phyloP scores from a whole-genome alignment of 2,329 filamentous ascomycete genomes.

The Diplodia seriata region DNA sequence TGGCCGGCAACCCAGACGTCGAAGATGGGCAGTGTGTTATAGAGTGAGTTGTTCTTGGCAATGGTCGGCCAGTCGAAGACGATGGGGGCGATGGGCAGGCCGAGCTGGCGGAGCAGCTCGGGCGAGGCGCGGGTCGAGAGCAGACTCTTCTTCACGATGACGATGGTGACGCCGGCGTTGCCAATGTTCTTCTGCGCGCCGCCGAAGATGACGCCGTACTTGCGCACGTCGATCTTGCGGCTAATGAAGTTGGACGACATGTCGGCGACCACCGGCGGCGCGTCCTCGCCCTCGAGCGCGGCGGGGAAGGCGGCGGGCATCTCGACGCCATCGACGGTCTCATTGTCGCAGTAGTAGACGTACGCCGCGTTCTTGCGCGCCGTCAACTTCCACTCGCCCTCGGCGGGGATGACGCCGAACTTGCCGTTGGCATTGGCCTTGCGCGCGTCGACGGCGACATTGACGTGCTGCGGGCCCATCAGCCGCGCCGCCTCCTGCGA shows the following conservation, averaged over 20 bases:
- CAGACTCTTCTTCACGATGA: constrained; percentile 81
- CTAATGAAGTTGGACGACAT: constrained; percentile 96
- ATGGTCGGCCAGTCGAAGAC: constrained; percentile 84
- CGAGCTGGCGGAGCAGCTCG: constrained; percentile 73
- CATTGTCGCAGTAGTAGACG: constrained; percentile 92
- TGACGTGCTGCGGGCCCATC: constrained; percentile 78
- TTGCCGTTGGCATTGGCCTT: constrained; percentile 73
- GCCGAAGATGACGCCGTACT: constrained; percentile 85
- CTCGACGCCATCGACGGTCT: constrained; percentile 93
- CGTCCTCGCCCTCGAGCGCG: constrained; percentile 68
- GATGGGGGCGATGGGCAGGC: constrained; percentile 77
- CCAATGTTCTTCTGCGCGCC: constrained; percentile 96
- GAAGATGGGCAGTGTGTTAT: constrained; percentile 96
- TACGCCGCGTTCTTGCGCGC: constrained; percentile 69
- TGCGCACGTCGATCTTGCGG: constrained; percentile 74
- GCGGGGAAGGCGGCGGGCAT: constrained; percentile 74
- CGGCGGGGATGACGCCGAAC: constrained; percentile 82
- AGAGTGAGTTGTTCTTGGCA: constrained; percentile 91
- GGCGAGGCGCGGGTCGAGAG: constrained; percentile 67
- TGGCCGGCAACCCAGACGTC: constrained; percentile 91
- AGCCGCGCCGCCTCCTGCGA: constrained; percentile 81
- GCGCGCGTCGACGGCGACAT: constrained; percentile 73
- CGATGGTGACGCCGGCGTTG: constrained; percentile 82
- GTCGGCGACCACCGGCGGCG: constrained; percentile 80
- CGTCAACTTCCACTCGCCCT: constrained; percentile 76